Evolutionary conservation across 768 basidiomycete species (phyloP).

Genomic region (Cystofilobasidium macerans): DNA sequence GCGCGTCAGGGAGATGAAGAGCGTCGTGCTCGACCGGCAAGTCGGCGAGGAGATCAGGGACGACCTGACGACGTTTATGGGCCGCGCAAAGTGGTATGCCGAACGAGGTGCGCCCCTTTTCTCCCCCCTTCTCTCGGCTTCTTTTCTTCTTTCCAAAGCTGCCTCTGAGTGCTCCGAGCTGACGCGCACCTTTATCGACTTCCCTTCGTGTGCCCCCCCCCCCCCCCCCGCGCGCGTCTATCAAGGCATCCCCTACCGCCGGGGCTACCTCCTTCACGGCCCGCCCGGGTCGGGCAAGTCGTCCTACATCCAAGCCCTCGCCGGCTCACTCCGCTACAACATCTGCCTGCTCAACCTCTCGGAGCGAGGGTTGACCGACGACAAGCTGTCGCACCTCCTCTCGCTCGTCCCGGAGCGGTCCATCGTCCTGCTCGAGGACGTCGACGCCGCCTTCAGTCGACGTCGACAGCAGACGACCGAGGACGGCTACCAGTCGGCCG

Average conservation of each 20-base stretch:
- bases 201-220: neutral
- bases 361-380: constrained; percentile 89
- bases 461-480: constrained; percentile 74
- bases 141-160: neutral
- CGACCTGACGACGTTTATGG: constrained; percentile 72
- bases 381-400: constrained; percentile 85
- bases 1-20: constrained; percentile 68
- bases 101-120: constrained; percentile 86
- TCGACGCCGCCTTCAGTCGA: constrained; percentile 95
- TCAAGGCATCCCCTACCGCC: constrained; percentile 86
- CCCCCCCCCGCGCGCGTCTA: no score
- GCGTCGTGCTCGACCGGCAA: constrained; percentile 75
- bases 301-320: constrained; percentile 94
- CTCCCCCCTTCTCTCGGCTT: constrained; percentile 7
- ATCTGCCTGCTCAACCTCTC: constrained; percentile 92
- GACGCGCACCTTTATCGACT: neutral
- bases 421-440: constrained; percentile 90
- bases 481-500: constrained; percentile 87
- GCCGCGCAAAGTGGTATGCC: constrained; percentile 83
- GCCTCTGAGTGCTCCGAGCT: no score
- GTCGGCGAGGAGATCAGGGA: constrained; percentile 71
- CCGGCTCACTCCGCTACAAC: constrained; percentile 83
- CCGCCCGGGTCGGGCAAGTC: constrained; percentile 98
- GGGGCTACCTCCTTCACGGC: constrained; percentile 88
- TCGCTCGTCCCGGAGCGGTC: constrained; percentile 87